These are phyloP conservation scores for Bacidia gigantensis DNA, from an alignment of 495 filamentous ascomycete species.

Conservation along the genomic window DNA sequence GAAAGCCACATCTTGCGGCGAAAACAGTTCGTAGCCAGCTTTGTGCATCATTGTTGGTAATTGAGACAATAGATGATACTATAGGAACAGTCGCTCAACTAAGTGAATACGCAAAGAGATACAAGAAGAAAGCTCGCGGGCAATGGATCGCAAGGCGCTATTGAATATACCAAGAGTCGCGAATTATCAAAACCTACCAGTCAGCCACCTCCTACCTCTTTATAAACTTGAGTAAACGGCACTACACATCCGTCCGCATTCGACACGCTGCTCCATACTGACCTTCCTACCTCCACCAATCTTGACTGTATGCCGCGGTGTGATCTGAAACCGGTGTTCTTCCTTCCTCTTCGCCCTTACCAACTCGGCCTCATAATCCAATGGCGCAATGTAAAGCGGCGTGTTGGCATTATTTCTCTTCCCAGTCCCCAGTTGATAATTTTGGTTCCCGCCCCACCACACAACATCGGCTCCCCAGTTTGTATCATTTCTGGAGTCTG, in stretches of 20 bases:
- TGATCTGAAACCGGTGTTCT: conserved; percentile 74
- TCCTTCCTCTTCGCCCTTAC: conserved; percentile 37
- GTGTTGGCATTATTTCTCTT: conserved; percentile 63
- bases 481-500: conserved; percentile 45
- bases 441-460: conserved; percentile 91
- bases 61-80: too few species aligned
- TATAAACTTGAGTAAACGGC: conserved; percentile 53
- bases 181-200: background rate
- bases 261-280: conserved; percentile 73
- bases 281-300: conserved; percentile 45
- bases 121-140: too few species aligned
- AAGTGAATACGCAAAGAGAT: too few species aligned
- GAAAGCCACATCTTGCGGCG: too few species aligned
- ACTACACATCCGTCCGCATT: conserved; percentile 73
- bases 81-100: too few species aligned
- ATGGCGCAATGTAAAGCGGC: conserved; percentile 65
- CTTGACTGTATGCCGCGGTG: conserved; percentile 56
- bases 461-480: conserved; percentile 77
- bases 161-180: too few species aligned
- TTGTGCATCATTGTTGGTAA: too few species aligned
- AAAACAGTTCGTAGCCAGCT: too few species aligned
- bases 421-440: conserved; percentile 83
- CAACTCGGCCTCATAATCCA: conserved; percentile 40
- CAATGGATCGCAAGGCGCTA: too few species aligned
- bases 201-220: background rate